Evolutionary conservation across 805 yeast genomes (phyloP).

Genomic region (Barnettozyma sucrosica): DNA sequence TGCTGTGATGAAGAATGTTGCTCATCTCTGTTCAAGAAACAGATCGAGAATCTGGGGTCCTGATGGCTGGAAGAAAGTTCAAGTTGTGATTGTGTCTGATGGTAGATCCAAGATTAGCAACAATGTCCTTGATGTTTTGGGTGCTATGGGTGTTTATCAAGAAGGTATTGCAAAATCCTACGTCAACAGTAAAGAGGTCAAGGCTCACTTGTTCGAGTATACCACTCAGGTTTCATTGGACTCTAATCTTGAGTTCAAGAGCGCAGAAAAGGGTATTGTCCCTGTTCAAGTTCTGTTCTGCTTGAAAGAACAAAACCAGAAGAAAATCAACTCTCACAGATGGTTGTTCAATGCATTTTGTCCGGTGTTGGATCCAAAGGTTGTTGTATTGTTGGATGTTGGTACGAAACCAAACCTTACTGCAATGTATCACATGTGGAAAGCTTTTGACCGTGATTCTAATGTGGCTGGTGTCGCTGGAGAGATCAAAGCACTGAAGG

Average conservation of each 20-base stretch:
- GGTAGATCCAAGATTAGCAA: constrained; percentile 87
- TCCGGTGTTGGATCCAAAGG: constrained; percentile 88
- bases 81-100: constrained; percentile 86
- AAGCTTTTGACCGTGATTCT: constrained; percentile 92
- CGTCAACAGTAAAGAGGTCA: constrained; percentile 87
- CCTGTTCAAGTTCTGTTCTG: constrained; percentile 95
- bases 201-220: constrained; percentile 92
- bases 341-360: constrained; percentile 97
- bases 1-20: constrained; percentile 87
- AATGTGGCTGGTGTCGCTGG: constrained; percentile 99
- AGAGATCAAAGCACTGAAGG: constrained; percentile 92
- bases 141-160: constrained; percentile 95
- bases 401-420: constrained; percentile 92
- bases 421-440: constrained; percentile 93
- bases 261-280: constrained; percentile 82
- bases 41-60: constrained; percentile 91
- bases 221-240: constrained; percentile 94
- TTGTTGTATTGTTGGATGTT: constrained; percentile 86
- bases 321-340: constrained; percentile 94
- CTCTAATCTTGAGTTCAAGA: constrained; percentile 81
- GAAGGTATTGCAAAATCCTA: constrained; percentile 94
- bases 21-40: constrained; percentile 76
- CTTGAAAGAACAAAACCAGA: constrained; percentile 84
- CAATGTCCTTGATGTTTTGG: constrained; percentile 78
- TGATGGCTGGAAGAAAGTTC: constrained; percentile 95